These are phyloP conservation scores for Bondarzewia mesenterica DNA, from an alignment of 1,284 basidiomycete species.

Conservation along the genomic window DNA sequence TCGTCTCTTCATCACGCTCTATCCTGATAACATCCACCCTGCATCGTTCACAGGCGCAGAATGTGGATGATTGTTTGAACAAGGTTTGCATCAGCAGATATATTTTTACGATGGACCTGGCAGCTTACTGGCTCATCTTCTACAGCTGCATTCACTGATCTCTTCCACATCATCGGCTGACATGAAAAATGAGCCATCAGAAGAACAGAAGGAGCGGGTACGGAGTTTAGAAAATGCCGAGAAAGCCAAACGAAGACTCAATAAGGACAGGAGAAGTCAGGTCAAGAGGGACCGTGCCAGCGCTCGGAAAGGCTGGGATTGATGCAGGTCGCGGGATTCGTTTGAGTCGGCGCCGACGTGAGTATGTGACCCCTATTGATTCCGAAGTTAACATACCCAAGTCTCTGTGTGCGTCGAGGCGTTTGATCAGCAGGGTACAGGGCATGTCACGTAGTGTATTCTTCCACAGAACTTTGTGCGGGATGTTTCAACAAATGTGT, in stretches of 20 bases:
- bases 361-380: too few relatives aligned
- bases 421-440: too few relatives aligned
- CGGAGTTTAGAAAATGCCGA: conserved; percentile 35
- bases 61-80: conserved; percentile 59
- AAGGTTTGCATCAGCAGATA: conserved; percentile 44
- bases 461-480: too few relatives aligned
- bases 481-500: too few relatives aligned
- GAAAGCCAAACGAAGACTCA: conserved; percentile 34
- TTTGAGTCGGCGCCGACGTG: background rate
- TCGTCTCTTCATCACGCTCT: conserved; percentile 54
- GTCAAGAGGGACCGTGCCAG: conserved; percentile 30
- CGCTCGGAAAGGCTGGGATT: conserved; percentile 20
- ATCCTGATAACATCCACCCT: conserved; percentile 59
- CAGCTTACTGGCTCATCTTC: background rate
- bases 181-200: conserved; percentile 48
- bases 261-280: conserved; percentile 45
- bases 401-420: too few relatives aligned
- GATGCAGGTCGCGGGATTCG: background rate
- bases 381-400: too few relatives aligned
- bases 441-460: too few relatives aligned
- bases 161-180: conserved; percentile 35
- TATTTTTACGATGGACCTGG: conserved; percentile 11
- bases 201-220: conserved; percentile 49
- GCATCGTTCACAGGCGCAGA: conserved; percentile 68
- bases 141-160: conserved; percentile 49